Base-by-base conservation (phyloP, 768 basidiomycete genomes). In the Neoboletus magnificus region DNA sequence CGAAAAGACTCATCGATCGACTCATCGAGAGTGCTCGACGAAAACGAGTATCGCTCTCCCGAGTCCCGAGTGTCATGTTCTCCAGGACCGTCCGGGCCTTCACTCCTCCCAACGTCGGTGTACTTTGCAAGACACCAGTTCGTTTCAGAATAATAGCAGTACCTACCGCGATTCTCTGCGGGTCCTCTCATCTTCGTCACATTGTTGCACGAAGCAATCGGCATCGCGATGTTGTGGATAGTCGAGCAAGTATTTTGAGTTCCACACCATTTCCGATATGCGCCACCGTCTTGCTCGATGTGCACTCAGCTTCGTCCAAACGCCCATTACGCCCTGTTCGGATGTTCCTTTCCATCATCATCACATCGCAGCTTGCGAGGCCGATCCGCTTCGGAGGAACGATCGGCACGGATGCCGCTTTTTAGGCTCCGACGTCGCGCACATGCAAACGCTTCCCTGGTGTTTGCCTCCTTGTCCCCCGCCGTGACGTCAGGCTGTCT, bases 11-110 rank as follows among this genome's bases (percentile, higher is more conserved):
- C 46, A 23, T 39, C 39, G 25, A 43, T 44, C 7, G n/a, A n/a
- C n/a, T n/a, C n/a, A n/a, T n/a, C n/a, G 30, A 32, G 15, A 25
- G 11, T 9, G 12, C 55, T 55, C 30, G 47, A 43, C 27, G 49
- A 20, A 20, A 39, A 47, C 75, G 73, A 87, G 86, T 59, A 76
- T 89, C 52, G 74, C 82, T 2, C 62, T 85, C 10, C 87, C 87
- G 11, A 79, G 78, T 60, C 76, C 87, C 87, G 11, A 79, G 78
- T 60, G 76, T 89, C 15, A 69, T 89, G 74, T 88, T 90, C 68
- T 86, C 85, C 8, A 86, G 82, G 58, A 87, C 90, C 47, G 77
- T 90, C 0, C 84, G 86, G 0, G 80, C 85, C 2, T 86, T 89
- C 57, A 79, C 75, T 10, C 60, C 79, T 1, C 76, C 83, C 35